Base-by-base conservation (phyloP, 2,329 filamentous ascomycete genomes). In the Zymoseptoria brevis region DNA sequence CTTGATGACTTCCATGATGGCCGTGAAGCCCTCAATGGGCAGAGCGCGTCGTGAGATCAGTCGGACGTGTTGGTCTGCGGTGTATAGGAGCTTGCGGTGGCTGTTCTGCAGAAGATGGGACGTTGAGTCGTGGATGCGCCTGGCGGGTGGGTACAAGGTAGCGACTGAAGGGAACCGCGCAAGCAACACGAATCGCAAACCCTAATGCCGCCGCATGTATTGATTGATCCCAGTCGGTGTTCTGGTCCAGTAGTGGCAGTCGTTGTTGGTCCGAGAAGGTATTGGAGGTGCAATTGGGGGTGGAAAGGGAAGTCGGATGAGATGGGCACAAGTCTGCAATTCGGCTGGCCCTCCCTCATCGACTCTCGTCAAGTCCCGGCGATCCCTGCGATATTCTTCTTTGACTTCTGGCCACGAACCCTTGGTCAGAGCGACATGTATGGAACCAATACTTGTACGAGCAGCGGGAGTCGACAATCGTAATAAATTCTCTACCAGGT, bases 1-100 rank as follows among this genome's bases (percentile, higher is more conserved):
- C 60, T 75, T 71, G 56, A 77, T 65, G 60, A 75, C 68, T 54
- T 76, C 75, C 77, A 79, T 80, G 61, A 56, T 65, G 59, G 63
- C 53, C 52, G 55, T 30, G 56, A 53, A 50, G 63, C 61, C 61
- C 60, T 51, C 60, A 54, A 58, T 62, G 64, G 66, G 60, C 67
- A 57, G 53, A 35, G 24, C 53, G 53, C 41, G 35, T 48, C 57
- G 64, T 62, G 59, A 48, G 51, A 48, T 63, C 62, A 63, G 58
- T 63, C 60, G 60, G 35, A n/a, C 55, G 55, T 54, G 51, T 53
- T 22, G 56, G 48, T 54, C 26, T 29, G 50, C 19, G 53, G 54
- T 45, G 45, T 58, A 54, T 51, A 24, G 21, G 35, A 19, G 19
- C 13, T 29, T 30, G 45, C 19, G 54, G 53, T 54, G 57, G 50